Evolutionary conservation across 495 filamentous ascomycete genomes (phyloP).

Genomic region (Sporormia fimetaria): DNA sequence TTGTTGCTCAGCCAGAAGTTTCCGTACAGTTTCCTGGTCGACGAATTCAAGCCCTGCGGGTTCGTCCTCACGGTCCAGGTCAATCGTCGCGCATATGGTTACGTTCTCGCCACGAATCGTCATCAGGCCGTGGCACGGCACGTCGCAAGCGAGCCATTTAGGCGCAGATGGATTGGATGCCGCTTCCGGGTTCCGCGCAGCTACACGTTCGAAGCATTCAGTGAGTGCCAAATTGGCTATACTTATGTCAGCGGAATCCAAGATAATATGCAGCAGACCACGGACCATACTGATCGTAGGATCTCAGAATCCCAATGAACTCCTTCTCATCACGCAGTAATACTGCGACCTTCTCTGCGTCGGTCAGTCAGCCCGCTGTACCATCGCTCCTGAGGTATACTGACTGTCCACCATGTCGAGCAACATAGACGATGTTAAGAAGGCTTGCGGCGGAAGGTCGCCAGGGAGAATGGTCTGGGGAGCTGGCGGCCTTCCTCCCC

Average conservation of each 20-base stretch:
- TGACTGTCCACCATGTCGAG: slow-evolving; percentile 94
- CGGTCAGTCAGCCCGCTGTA: too few species aligned
- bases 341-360: slow-evolving; percentile 79
- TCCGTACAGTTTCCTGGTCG: slow-evolving; percentile 5
- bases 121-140: slow-evolving; percentile 8
- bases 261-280: not conserved
- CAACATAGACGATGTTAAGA: slow-evolving; percentile 91
- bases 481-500: not conserved
- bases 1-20: slow-evolving; percentile 5
- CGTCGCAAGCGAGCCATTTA: slow-evolving; percentile 16
- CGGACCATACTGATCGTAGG: slow-evolving; percentile 95
- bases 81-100: slow-evolving; percentile 13
- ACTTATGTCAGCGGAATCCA: not conserved
- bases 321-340: slow-evolving; percentile 87
- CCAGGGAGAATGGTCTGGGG: slow-evolving; percentile 10
- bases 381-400: too few species aligned
- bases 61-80: slow-evolving; percentile 17
- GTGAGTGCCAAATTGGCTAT: slow-evolving; percentile 89
- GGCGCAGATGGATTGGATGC: slow-evolving; percentile 40
- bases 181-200: slow-evolving; percentile 59
- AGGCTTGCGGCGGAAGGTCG: slow-evolving; percentile 76
- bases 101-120: slow-evolving; percentile 20
- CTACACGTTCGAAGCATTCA: slow-evolving; percentile 78
- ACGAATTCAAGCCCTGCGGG: slow-evolving; percentile 1
- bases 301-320: slow-evolving; percentile 79